A percentile compares a stretch with the other conserved stretches of the same genome.
Evolutionary conservation across 1,284 basidiomycete species (phyloP).

Genomic region (Austroboletus olivaceoglutinosus): DNA sequence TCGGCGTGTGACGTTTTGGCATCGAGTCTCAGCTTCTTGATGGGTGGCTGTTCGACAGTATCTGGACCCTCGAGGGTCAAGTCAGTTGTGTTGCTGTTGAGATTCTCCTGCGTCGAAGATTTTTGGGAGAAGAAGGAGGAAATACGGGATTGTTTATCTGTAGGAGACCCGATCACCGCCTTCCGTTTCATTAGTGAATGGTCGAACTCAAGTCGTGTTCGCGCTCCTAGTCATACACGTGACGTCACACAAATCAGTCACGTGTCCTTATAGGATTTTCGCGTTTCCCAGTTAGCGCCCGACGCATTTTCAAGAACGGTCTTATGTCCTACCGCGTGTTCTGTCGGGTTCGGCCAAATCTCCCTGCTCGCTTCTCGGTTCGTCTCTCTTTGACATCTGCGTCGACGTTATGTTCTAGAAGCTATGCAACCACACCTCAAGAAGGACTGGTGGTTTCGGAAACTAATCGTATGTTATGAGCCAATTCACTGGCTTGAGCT

Average conservation of each 20-base stretch:
- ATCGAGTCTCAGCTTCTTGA: conserved; percentile 37
- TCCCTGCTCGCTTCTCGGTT: not conserved
- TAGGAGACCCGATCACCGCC: not conserved
- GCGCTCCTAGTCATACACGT: conserved; percentile 9
- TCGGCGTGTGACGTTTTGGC: conserved; percentile 18
- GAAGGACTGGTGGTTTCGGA: conserved; percentile 50
- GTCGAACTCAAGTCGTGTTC: not conserved
- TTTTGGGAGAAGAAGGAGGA: conserved; percentile 55
- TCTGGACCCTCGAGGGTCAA: conserved; percentile 46
- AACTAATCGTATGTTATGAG: conserved; percentile 49
- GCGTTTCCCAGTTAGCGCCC: not conserved
- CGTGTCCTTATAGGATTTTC: conserved; percentile 21
- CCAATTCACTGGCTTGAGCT: conserved; percentile 3
- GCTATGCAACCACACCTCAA: conserved; percentile 16
- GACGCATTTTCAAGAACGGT: not conserved
- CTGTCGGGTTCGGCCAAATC: conserved; percentile 3
- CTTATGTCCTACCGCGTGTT: conserved; percentile 17
- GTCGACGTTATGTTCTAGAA: conserved; percentile 1
- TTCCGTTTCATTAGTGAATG: conserved; percentile 25
- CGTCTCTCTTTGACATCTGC: not conserved
- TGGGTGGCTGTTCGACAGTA: conserved; percentile 35
- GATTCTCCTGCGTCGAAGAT: conserved; percentile 23
- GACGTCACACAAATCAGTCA: conserved; percentile 26
- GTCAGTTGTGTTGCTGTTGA: conserved; percentile 48
- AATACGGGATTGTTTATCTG: conserved; percentile 43